These are phyloP conservation scores for Salix suchowensis DNA, from an alignment of 345 rosid genomes.

Conservation along the genomic window DNA sequence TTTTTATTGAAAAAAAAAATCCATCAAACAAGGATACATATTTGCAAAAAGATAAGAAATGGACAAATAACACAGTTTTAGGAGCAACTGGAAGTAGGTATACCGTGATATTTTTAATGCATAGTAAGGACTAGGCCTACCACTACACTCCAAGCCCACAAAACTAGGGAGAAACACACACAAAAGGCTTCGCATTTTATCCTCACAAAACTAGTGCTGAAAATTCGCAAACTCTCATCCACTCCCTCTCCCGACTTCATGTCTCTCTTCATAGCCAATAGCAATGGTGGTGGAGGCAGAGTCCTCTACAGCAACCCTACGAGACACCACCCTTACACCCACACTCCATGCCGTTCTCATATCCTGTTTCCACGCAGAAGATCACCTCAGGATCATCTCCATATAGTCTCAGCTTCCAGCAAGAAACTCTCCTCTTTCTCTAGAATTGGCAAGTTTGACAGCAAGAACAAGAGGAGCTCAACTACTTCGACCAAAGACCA, in stretches of 20 bases:
- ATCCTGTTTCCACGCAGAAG: conserved; percentile 19
- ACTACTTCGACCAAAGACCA: conserved; percentile 38
- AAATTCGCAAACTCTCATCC: conserved; percentile 1
- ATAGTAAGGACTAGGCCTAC: too few species aligned
- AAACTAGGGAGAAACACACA: not conserved
- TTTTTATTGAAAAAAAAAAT: too few species aligned
- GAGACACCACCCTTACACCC: conserved; percentile 1
- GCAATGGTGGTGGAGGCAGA: conserved; percentile 30
- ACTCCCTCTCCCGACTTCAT: conserved; percentile 36
- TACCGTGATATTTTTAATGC: too few species aligned
- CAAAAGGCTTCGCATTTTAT: not conserved
- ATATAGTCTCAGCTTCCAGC: conserved; percentile 48
- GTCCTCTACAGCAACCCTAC: conserved; percentile 31
- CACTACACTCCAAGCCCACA: too few species aligned
- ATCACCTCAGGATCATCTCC: conserved; percentile 14
- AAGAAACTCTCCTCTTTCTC: conserved; percentile 42
- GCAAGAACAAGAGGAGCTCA: conserved; percentile 49
- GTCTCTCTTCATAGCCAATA: conserved; percentile 50
- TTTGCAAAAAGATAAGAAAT: not conserved
- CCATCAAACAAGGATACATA: too few species aligned
- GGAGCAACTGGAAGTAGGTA: too few species aligned
- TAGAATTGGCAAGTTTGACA: conserved; percentile 62
- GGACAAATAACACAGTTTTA: not conserved
- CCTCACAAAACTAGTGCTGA: not conserved
- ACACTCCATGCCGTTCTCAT: conserved; percentile 17